A percentile compares a stretch with the other conserved stretches of the same genome.
These are phyloP conservation scores for Reutealis trisperma DNA, from an alignment of 345 rosid genomes.

Conservation along the genomic window DNA sequence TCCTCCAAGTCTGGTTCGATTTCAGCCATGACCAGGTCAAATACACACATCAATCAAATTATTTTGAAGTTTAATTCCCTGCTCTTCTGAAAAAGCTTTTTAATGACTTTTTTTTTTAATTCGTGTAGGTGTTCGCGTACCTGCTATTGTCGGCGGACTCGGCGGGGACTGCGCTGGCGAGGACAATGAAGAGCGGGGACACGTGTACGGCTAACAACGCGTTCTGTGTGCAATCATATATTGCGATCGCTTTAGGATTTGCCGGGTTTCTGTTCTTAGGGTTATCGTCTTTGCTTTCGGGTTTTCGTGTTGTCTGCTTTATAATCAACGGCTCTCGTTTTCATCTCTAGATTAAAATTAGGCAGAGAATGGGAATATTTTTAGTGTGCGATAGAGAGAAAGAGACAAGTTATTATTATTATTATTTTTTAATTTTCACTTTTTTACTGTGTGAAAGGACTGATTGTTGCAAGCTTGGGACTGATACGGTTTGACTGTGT, in stretches of 20 bases:
- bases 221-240: conserved; percentile 77
- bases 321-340: conserved; percentile 86
- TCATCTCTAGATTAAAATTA: conserved; percentile 44
- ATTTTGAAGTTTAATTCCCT: too few species aligned
- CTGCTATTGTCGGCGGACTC: conserved; percentile 78
- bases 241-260: conserved; percentile 73
- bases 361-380: neutral
- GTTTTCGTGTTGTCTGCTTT: conserved; percentile 76
- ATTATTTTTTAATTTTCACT: neutral
- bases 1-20: conserved; percentile 94
- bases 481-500: neutral
- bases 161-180: conserved; percentile 69
- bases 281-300: conserved; percentile 73
- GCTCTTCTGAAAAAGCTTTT: too few species aligned
- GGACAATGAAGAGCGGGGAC: conserved; percentile 54
- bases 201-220: conserved; percentile 50
- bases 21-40: conserved; percentile 97
- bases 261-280: conserved; percentile 77
- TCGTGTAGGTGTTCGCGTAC: conserved; percentile 71
- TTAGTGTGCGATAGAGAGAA: neutral
- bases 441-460: neutral
- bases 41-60: neutral
- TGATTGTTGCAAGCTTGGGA: neutral
- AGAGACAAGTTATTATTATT: neutral
- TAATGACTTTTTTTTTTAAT: neutral